Evolutionary conservation across 352 stramenopile genomes (phyloP), one percentile per base, ranked within the genome.

Genomic region (Labyrinthula sp.): DNA sequence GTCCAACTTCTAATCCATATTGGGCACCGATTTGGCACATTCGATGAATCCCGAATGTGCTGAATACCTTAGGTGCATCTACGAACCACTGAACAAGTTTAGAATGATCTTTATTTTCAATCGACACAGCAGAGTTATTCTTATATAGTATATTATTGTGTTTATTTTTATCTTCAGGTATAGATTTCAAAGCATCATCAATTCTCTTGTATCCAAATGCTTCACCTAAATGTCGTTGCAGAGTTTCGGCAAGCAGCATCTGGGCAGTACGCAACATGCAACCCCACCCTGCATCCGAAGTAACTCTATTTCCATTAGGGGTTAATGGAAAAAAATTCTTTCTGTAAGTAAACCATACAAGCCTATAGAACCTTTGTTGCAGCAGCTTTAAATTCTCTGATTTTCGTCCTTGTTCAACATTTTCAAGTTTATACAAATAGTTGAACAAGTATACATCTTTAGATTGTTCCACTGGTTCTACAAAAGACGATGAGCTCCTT

Each of bases 241-340:
- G 61, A 4, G 75, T 75, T 47, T 93, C 71, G 0, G 66, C 71
- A 14, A 94, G 62, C 56, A 94, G 62, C 81, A 93, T 93, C 56
- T 93, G 81, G 15, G 79, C 81, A 22, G 73, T 82, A 18, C 83
- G 75, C 30, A 93, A 60, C 83, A 94, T 94, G 57, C 83, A 94
- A 18, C 83, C 83, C 81, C 81, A 94, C 15, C 83, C 83, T 0
- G 79, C 79, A 64, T 94, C 81, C 18, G 68, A 82, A 9, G 69
- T 88, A 48, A n/a, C n/a, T n/a, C n/a, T 90, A 89, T 9, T 23
- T 12, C 2, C 35, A 54, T 0, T 25, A 38, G 10, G 73, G 74
- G 56, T 64, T 62, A 68, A 90, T 17, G 63, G 59, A 3, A 68
- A 66, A 48, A 85, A 89, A 40, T 81, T 71, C 37, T 73, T 61